Percentiles rank a stretch among this genome's conserved stretches.
phyloP scores from a whole-genome alignment of 2,329 filamentous ascomycete species.

The Paraphaeosphaeria minitans region DNA sequence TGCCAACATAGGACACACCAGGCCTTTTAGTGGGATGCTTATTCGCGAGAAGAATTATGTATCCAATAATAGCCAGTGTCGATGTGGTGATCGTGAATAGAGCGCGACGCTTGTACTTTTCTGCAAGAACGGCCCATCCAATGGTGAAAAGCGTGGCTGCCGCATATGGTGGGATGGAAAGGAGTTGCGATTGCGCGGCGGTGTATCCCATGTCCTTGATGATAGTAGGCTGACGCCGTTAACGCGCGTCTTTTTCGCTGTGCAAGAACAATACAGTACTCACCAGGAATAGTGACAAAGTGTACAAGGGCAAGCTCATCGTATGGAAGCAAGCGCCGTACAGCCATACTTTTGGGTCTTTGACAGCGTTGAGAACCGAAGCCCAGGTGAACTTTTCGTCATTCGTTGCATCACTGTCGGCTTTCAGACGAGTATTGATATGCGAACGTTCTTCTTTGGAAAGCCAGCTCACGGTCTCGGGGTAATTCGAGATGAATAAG shows the following conservation, averaged over 20 bases:
- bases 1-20: conserved; percentile 45
- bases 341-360: conserved; percentile 53
- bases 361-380: conserved; percentile 66
- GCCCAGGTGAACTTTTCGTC: conserved; percentile 72
- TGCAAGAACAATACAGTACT: conserved; percentile 48
- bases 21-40: conserved; percentile 36
- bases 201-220: conserved; percentile 53
- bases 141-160: conserved; percentile 46
- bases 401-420: conserved; percentile 71
- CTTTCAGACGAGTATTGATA: conserved; percentile 66
- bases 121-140: conserved; percentile 41
- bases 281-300: conserved; percentile 45
- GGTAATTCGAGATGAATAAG: conserved; percentile 71
- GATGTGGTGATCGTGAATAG: conserved; percentile 44
- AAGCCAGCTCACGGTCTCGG: conserved; percentile 63
- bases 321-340: conserved; percentile 76
- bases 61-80: conserved; percentile 42
- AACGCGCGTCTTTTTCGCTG: neutral
- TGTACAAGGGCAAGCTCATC: conserved; percentile 62
- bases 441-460: conserved; percentile 58
- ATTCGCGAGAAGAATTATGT: conserved; percentile 47
- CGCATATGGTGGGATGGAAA: conserved; percentile 55
- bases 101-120: conserved; percentile 37
- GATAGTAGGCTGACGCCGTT: conserved; percentile 57
- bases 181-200: conserved; percentile 49